Evolutionary conservation across 2,329 filamentous ascomycete genomes (phyloP).

Genomic region (Escovopsis sp.): DNA sequence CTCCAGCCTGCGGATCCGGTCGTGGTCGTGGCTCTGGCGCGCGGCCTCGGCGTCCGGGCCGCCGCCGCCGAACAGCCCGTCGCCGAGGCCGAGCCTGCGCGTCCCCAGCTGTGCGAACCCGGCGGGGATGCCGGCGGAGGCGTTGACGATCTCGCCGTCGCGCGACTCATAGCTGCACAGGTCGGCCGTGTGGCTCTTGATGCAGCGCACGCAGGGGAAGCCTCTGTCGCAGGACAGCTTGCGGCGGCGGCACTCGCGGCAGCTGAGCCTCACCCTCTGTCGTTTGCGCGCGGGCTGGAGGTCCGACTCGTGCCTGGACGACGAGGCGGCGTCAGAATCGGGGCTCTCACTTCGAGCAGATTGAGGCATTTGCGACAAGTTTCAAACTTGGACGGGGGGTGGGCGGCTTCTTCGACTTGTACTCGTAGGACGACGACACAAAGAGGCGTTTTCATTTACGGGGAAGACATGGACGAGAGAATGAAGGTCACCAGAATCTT

Average conservation of each 20-base stretch:
- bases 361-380: slow-evolving; percentile 8
- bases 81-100: slow-evolving; percentile 21
- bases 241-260: slow-evolving; percentile 43
- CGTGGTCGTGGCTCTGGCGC: slow-evolving; percentile 39
- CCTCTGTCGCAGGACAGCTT: slow-evolving; percentile 49
- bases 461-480: no score
- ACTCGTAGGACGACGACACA: no score
- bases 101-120: slow-evolving; percentile 24
- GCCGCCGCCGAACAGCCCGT: slow-evolving; percentile 15
- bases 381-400: no score
- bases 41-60: slow-evolving; percentile 22
- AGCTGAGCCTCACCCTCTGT: slow-evolving; percentile 44
- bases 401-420: no score
- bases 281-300: slow-evolving; percentile 35
- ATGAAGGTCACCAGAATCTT: no score
- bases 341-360: slow-evolving; percentile 24
- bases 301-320: slow-evolving; percentile 14
- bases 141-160: slow-evolving; percentile 34
- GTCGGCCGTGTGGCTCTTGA: slow-evolving; percentile 46
- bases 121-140: slow-evolving; percentile 30
- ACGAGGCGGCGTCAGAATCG: slow-evolving; percentile 21
- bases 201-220: slow-evolving; percentile 46
- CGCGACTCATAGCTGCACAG: slow-evolving; percentile 45
- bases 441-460: no score
- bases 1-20: slow-evolving; percentile 44